These are phyloP conservation scores for Pascua guehoae DNA, from an alignment of 1,284 basidiomycete genomes.

Conservation along the genomic window DNA sequence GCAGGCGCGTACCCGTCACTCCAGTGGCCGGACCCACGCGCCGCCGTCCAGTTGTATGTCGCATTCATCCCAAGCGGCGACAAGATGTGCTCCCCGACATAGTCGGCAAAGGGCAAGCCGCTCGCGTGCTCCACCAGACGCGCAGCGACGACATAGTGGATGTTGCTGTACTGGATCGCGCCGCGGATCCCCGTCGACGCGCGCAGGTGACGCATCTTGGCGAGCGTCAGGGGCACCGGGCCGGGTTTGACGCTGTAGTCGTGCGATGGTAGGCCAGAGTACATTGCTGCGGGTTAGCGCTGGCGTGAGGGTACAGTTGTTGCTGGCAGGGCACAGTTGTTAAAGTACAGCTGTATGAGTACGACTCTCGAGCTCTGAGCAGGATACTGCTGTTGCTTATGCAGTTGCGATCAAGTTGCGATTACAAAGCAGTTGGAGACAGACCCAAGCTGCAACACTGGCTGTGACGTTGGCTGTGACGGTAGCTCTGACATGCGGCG, in stretches of 20 bases:
- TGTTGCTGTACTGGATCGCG: constrained; percentile 38
- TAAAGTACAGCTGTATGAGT: too few species aligned
- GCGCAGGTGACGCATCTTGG: constrained; percentile 23
- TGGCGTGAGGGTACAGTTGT: too few species aligned
- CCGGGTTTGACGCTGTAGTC: constrained; percentile 8
- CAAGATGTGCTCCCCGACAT: constrained; percentile 30
- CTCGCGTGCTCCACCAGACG: constrained; percentile 27
- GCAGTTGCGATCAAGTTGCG: too few species aligned
- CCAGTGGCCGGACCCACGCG: constrained; percentile 12
- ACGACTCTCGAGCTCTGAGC: too few species aligned
- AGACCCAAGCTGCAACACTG: too few species aligned
- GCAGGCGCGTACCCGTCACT: constrained; percentile 17
- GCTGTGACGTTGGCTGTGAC: too few species aligned
- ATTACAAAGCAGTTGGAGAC: too few species aligned
- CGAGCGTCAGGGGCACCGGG: constrained; percentile 12
- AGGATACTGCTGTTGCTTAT: too few species aligned
- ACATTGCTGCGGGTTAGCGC: constrained; percentile 21
- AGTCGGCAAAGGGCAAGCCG: constrained; percentile 23
- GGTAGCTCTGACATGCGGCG: too few species aligned
- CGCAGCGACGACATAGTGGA: constrained; percentile 24
- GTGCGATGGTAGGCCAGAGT: constrained; percentile 34
- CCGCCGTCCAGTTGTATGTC: constrained; percentile 19
- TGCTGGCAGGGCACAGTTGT: too few species aligned
- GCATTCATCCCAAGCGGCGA: constrained; percentile 30
- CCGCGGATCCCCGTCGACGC: constrained; percentile 34